Conservation (phyloP, 1,284 basidiomycete genomes). For the Puccinia hordei region DNA sequence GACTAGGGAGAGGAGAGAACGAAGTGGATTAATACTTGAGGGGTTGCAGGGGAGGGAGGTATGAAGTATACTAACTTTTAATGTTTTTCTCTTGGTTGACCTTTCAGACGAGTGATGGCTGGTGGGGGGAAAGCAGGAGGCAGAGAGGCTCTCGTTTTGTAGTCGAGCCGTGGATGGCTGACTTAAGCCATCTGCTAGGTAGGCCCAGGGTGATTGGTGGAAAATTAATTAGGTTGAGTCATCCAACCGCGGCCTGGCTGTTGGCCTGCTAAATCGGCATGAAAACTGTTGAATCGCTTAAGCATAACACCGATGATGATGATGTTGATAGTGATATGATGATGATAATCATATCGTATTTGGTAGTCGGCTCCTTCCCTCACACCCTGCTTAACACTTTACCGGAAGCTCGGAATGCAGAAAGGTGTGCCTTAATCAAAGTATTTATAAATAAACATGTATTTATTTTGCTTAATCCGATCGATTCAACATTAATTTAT, state of each 20-base stretch:
- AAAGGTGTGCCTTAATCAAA: too few species aligned
- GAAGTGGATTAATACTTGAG: background rate
- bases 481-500: too few species aligned
- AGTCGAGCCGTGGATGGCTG: background rate
- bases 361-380: background rate
- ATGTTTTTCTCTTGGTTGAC: background rate
- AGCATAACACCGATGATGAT: background rate
- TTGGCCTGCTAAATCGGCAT: background rate
- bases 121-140: background rate
- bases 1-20: background rate
- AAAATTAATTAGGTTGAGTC: too few species aligned
- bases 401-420: too few species aligned
- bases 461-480: too few species aligned
- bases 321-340: background rate
- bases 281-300: background rate
- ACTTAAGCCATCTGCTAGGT: too few species aligned
- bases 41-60: background rate
- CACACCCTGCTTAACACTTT: too few species aligned
- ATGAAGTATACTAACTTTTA: background rate
- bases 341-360: too few species aligned
- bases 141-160: constrained; percentile 25
- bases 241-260: background rate
- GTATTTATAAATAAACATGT: too few species aligned
- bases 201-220: too few species aligned
- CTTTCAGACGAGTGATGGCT: constrained; percentile 24